phyloP scores from a whole-genome alignment of 2,329 filamentous ascomycete species.

The Sphaceloma murrayae region DNA sequence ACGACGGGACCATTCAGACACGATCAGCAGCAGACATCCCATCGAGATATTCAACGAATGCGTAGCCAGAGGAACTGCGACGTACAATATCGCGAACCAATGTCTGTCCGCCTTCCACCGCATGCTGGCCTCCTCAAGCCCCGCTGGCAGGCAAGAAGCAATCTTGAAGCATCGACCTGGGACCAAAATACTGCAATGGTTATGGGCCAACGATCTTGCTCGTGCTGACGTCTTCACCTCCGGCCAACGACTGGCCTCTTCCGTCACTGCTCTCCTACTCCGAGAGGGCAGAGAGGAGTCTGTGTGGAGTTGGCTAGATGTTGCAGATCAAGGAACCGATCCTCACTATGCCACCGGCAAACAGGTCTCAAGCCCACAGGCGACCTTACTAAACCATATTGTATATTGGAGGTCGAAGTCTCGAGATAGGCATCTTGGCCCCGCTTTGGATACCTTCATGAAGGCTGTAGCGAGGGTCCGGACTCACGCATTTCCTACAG shows the following conservation, averaged over 20 bases:
- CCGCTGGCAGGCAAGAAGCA: conserved; percentile 16
- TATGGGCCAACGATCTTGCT: conserved; percentile 23
- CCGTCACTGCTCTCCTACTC: conserved; percentile 23
- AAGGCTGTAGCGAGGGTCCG: not conserved
- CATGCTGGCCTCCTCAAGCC: conserved; percentile 19
- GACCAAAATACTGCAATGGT: conserved; percentile 25
- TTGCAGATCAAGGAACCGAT: conserved; percentile 1
- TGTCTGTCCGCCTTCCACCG: conserved; percentile 30
- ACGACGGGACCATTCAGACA: conserved; percentile 20
- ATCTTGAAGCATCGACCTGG: conserved; percentile 22
- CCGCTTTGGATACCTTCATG: conserved; percentile 1
- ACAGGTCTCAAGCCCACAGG: not conserved
- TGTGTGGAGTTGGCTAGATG: conserved; percentile 26
- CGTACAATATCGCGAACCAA: conserved; percentile 30
- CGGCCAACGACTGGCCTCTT: conserved; percentile 20
- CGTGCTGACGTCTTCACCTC: conserved; percentile 21
- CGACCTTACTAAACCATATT: not conserved
- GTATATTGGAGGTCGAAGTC: not conserved
- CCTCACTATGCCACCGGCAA: not conserved
- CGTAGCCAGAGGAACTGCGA: conserved; percentile 31
- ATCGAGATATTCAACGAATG: conserved; percentile 34
- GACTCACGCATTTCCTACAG: not conserved
- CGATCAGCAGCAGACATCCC: conserved; percentile 30
- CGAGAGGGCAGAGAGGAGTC: conserved; percentile 24
- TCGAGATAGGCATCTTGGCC: not conserved